Base-by-base conservation (phyloP, 2,329 filamentous ascomycete genomes). In the Xylaria sp. region DNA sequence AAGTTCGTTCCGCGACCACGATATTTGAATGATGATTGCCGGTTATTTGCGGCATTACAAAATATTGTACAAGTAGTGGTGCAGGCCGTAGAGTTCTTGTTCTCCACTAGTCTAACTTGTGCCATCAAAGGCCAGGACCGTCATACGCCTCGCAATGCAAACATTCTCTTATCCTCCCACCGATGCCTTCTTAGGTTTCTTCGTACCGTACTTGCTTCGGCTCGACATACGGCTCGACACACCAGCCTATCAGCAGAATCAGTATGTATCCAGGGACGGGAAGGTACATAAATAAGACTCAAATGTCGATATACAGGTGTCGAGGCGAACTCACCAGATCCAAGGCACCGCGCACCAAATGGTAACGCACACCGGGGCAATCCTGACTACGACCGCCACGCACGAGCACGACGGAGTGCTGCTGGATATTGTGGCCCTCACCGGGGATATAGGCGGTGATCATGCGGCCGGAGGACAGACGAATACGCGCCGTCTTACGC, bases 381-480 rank as follows among this genome's bases (percentile, higher is more conserved):
- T 99, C 96, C 87, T 98, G 96, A 72, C 89, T 90, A 79, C 96
- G 87, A 2, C 96, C 96, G 66, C 96, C 96, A 73, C 96, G 87
- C n/a, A 99, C 94, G 73, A 98, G 85, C 64, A 99, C 96, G 55
- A 99, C 96, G 76, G 92, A 97, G 85, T 99, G 97, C 86, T 98
- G 96, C 86, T 98, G 95, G 73, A 98, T 94, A 81, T 98, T 99
- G 83, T 99, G 96, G 57, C 96, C 95, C 87, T 98, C 95, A 60
- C 96, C 96, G 39, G 94, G 94, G 77, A 99, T 97, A 83, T 97
- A 98, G 30, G 93, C 93, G 67, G 93, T 97, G 70, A 99, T 86
- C 67, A 97, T 87, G 78, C 90, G 93, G 63, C 96, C 96, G 71
- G 89, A 94, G 68, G 92, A 96, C 78, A 99, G 84, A 74, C 94